These are phyloP conservation scores for Colletotrichum camelliae DNA, from an alignment of 2,329 filamentous ascomycete genomes.

Conservation along the genomic window DNA sequence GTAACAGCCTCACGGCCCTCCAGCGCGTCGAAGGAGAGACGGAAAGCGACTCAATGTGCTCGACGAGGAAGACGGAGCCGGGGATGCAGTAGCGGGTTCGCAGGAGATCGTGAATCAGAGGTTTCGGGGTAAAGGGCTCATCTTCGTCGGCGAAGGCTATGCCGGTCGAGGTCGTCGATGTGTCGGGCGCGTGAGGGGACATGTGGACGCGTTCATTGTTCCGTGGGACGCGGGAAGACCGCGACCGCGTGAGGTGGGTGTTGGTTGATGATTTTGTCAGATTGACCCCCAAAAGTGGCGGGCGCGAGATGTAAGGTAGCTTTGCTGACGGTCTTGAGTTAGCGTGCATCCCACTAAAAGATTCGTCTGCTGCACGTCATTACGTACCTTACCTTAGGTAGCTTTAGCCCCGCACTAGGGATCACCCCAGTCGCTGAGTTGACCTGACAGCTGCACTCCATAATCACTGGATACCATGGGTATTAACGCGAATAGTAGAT, in stretches of 20 bases:
- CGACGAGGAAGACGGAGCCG: constrained; percentile 56
- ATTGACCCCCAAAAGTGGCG: background rate
- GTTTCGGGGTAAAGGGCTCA: constrained; percentile 34
- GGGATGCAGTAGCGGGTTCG: constrained; percentile 52
- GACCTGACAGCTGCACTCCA: background rate
- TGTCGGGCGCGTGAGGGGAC: constrained; percentile 13
- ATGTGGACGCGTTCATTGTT: constrained; percentile 19
- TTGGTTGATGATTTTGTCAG: background rate
- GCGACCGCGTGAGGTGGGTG: background rate
- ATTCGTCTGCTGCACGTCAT: background rate
- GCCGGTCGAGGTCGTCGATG: background rate
- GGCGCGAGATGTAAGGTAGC: background rate
- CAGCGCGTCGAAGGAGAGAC: constrained; percentile 41
- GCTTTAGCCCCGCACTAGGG: background rate
- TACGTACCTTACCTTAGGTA: background rate
- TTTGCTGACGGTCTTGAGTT: background rate
- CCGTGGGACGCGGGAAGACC: background rate
- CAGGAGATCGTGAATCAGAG: constrained; percentile 53
- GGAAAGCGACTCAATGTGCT: constrained; percentile 43
- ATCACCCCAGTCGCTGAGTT: background rate
- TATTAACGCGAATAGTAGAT: background rate
- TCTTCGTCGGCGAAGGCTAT: constrained; percentile 27
- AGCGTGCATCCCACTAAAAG: background rate
- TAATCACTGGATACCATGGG: background rate
- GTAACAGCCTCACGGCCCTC: constrained; percentile 51